Conservation (phyloP, 1,284 basidiomycete genomes). For the Sporisorium scitamineum region DNA sequence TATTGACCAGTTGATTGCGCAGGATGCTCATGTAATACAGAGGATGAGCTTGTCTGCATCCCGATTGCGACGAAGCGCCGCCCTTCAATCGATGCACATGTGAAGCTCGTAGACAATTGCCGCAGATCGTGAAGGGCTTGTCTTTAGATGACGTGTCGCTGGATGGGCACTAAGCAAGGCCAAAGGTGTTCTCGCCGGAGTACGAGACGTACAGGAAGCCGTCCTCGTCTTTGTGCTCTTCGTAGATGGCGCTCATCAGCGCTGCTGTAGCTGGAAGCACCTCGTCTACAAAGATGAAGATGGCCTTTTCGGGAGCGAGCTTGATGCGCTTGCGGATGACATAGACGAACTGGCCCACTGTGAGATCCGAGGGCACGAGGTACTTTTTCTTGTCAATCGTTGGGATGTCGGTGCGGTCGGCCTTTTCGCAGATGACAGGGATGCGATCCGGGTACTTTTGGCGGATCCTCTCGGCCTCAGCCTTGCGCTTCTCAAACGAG, state of each 20-base stretch:
- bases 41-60: background rate
- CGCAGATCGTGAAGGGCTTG: background rate
- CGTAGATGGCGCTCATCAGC: constrained; percentile 98
- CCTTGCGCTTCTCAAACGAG: constrained; percentile 99
- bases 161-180: constrained; percentile 7
- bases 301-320: constrained; percentile 96
- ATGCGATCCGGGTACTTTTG: constrained; percentile 99
- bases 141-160: background rate
- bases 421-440: constrained; percentile 99
- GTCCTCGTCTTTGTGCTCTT: constrained; percentile 80
- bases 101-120: background rate
- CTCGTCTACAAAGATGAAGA: constrained; percentile 77
- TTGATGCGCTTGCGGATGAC: constrained; percentile 99
- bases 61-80: background rate
- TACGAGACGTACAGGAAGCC: constrained; percentile 67
- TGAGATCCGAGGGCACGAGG: constrained; percentile 97
- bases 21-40: background rate
- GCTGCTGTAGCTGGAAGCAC: constrained; percentile 97
- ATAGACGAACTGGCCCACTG: constrained; percentile 94
- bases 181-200: constrained; percentile 67
- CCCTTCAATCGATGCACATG: background rate
- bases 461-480: constrained; percentile 91
- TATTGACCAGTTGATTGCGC: background rate
- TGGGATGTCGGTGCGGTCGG: constrained; percentile 97
- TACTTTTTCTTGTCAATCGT: constrained; percentile 99